Evolutionary conservation across 2,329 filamentous ascomycete genomes (phyloP).

Genomic region (Cercospora citrullina): DNA sequence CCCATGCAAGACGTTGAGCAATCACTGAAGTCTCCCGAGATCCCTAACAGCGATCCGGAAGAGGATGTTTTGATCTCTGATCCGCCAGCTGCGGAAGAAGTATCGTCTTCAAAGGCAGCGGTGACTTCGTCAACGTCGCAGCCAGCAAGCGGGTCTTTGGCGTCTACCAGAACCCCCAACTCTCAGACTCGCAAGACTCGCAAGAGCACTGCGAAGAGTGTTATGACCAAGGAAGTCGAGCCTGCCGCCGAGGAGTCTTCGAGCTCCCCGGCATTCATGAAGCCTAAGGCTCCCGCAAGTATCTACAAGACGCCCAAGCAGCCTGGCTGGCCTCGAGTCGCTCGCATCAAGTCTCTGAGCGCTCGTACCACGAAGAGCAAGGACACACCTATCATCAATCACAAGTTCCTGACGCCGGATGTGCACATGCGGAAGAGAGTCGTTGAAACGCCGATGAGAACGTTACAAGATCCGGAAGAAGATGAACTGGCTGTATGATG

Average conservation of each 20-base stretch:
- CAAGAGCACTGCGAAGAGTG: not conserved
- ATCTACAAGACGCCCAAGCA: slow-evolving; percentile 18
- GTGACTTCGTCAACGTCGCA: not conserved
- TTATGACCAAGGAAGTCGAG: not conserved
- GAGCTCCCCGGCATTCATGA: slow-evolving; percentile 14
- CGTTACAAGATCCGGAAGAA: slow-evolving; percentile 22
- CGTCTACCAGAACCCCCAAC: not conserved
- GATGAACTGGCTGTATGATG: slow-evolving; percentile 22
- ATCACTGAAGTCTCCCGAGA: not conserved
- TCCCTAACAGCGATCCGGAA: slow-evolving; percentile 3
- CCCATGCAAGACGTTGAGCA: not conserved
- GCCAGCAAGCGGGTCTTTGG: not conserved
- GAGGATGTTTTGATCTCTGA: not conserved
- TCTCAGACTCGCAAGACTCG: not conserved
- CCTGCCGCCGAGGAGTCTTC: not conserved
- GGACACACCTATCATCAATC: slow-evolving; percentile 14
- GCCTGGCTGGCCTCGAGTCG: slow-evolving; percentile 11
- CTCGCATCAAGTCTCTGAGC: slow-evolving; percentile 9
- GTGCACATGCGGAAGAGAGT: slow-evolving; percentile 13
- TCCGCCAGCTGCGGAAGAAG: not conserved
- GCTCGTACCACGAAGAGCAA: slow-evolving; percentile 8
- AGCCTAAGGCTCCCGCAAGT: slow-evolving; percentile 9
- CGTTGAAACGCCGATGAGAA: slow-evolving; percentile 21
- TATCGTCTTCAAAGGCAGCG: not conserved
- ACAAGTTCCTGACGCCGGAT: slow-evolving; percentile 5